These are phyloP conservation scores for Grosmannia penicillata DNA, from an alignment of 2,329 filamentous ascomycete genomes.

Conservation along the genomic window DNA sequence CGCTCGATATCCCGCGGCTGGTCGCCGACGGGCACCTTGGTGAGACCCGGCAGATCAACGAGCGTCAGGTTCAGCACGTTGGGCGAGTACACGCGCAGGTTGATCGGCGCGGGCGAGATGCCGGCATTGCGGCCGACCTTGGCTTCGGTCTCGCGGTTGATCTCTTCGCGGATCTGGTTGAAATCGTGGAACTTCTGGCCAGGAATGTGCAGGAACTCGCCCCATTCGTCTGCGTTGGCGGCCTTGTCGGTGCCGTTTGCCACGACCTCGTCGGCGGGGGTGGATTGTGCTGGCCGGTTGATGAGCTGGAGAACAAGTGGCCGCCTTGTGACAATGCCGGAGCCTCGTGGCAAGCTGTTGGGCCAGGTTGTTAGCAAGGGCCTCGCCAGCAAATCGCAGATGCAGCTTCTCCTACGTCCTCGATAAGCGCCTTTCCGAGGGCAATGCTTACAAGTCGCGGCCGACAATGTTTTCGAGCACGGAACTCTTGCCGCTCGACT, in stretches of 20 bases:
- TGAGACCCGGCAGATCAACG: constrained; percentile 89
- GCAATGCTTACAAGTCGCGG: constrained; percentile 86
- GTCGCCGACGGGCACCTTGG: constrained; percentile 96
- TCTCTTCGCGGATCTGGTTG: constrained; percentile 96
- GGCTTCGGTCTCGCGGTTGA: constrained; percentile 61
- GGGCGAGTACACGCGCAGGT: constrained; percentile 95
- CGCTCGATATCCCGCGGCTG: constrained; percentile 97
- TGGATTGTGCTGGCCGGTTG: constrained; percentile 56
- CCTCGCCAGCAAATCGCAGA: too few species aligned
- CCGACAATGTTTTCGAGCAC: constrained; percentile 98
- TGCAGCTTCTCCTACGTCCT: too few species aligned
- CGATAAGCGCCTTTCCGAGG: too few species aligned
- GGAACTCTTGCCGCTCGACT: constrained; percentile 98
- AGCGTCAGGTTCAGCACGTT: constrained; percentile 92
- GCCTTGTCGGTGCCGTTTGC: constrained; percentile 63
- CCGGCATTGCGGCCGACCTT: constrained; percentile 82
- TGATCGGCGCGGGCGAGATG: constrained; percentile 94
- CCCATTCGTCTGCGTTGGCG: constrained; percentile 91
- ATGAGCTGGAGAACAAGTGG: constrained; percentile 96
- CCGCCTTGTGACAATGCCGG: constrained; percentile 90
- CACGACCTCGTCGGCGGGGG: constrained; percentile 50
- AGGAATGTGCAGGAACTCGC: constrained; percentile 93
- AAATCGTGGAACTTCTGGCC: constrained; percentile 85
- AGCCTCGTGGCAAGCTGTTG: constrained; percentile 78
- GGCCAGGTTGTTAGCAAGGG: neutral